Conservation (phyloP, 495 filamentous ascomycete genomes). For the Xylaria venustula region DNA sequence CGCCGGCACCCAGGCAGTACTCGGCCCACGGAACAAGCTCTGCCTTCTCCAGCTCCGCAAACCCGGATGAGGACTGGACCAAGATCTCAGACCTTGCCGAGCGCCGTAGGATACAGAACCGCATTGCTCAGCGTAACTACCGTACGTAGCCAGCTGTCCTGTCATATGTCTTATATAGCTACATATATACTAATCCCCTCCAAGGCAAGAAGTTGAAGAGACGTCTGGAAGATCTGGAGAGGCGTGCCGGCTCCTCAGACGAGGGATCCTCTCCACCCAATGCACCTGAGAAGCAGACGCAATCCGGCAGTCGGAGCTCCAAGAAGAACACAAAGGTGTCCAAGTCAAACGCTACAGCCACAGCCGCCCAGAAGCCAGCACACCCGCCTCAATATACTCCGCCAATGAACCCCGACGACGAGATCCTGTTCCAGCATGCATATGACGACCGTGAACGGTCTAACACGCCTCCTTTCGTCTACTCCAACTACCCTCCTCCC, state of each 20-base stretch:
- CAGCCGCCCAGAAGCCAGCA: slow-evolving; percentile 45
- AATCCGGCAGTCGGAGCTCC: slow-evolving; percentile 45
- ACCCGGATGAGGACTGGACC: slow-evolving; percentile 98
- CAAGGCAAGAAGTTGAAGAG: slow-evolving; percentile 98
- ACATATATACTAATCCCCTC: slow-evolving; percentile 11
- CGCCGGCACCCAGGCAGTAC: slow-evolving; percentile 57
- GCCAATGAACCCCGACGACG: slow-evolving; percentile 52
- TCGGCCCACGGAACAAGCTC: slow-evolving; percentile 78
- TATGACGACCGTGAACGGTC: slow-evolving; percentile 59
- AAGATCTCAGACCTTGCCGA: slow-evolving; percentile 98
- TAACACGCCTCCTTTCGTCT: slow-evolving; percentile 66
- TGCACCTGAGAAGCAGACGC: slow-evolving; percentile 48
- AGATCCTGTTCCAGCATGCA: slow-evolving; percentile 42
- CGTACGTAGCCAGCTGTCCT: slow-evolving; percentile 59
- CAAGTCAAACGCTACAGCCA: slow-evolving; percentile 33
- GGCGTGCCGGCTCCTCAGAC: slow-evolving; percentile 82
- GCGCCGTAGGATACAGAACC: slow-evolving; percentile 91
- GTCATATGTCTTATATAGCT: not conserved
- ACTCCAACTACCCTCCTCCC: slow-evolving; percentile 65
- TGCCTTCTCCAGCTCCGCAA: slow-evolving; percentile 93
- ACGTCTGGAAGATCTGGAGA: slow-evolving; percentile 92
- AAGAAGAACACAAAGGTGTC: slow-evolving; percentile 48
- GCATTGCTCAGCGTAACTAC: slow-evolving; percentile 97
- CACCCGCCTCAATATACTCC: slow-evolving; percentile 69
- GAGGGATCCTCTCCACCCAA: slow-evolving; percentile 51